A percentile compares a stretch with the other conserved stretches of the same genome.
Conservation (phyloP, 164 flowering plant genomes). For the Stephania cephalantha region DNA sequence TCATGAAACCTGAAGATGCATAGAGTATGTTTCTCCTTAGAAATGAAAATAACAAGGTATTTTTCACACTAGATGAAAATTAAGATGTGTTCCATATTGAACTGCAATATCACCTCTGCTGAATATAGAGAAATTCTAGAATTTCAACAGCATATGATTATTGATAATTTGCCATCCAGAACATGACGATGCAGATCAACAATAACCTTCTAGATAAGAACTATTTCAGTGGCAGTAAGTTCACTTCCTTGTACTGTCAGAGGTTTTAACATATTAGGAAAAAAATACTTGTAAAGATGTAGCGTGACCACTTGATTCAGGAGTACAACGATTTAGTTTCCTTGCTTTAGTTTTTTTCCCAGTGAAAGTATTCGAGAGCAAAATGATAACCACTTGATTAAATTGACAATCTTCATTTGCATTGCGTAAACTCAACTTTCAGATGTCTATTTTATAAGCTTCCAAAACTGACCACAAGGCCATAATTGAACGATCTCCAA, state of each 20-base stretch:
- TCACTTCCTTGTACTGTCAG: neutral
- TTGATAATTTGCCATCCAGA: neutral
- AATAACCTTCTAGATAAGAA: neutral
- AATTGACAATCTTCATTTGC: neutral
- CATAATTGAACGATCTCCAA: neutral
- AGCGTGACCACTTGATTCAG: neutral
- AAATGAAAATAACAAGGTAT: neutral
- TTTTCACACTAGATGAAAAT: neutral
- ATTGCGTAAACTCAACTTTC: neutral
- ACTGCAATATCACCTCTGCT: neutral
- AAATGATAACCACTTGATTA: neutral
- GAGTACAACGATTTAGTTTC: neutral
- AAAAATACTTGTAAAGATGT: neutral
- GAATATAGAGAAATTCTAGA: neutral
- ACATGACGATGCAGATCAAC: neutral
- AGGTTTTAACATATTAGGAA: neutral
- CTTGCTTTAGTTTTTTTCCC: neutral
- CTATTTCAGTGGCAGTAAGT: neutral
- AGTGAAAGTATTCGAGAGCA: neutral
- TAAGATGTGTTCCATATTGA: neutral
- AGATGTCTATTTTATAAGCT: neutral
- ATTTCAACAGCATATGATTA: neutral
- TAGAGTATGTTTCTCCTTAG: slow-evolving; percentile 1
- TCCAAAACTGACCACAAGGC: neutral
- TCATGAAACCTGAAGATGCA: slow-evolving; percentile 33